phyloP scores from a whole-genome alignment of 1,284 basidiomycete genomes.

The Cystobasidium sp. region DNA sequence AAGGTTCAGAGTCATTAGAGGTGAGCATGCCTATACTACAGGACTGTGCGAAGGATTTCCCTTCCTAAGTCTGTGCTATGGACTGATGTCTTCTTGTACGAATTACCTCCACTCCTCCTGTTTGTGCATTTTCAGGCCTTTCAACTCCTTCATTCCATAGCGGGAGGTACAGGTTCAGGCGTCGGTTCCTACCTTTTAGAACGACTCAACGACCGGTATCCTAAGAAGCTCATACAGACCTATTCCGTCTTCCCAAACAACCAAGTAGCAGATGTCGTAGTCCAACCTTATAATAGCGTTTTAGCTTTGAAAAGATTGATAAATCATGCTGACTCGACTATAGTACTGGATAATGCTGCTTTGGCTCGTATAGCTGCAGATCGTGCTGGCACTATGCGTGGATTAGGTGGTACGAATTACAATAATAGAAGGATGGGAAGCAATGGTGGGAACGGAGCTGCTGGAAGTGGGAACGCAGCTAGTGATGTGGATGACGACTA shows the following conservation, averaged over 20 bases:
- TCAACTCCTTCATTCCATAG: conserved; percentile 98
- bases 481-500: neutral
- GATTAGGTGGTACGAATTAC: conserved; percentile 1
- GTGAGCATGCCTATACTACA: conserved; percentile 60
- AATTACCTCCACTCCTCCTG: neutral
- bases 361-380: conserved; percentile 89
- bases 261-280: conserved; percentile 87
- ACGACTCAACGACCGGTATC: conserved; percentile 94
- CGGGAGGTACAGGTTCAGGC: conserved; percentile 96
- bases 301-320: conserved; percentile 93
- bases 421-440: neutral
- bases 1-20: conserved; percentile 96
- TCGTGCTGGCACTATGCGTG: conserved; percentile 58
- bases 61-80: too few species aligned
- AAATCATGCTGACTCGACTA: conserved; percentile 95
- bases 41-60: too few species aligned
- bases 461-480: neutral
- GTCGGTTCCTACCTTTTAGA: conserved; percentile 96
- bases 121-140: conserved; percentile 71
- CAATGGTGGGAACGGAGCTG: conserved; percentile 1
- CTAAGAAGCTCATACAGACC: conserved; percentile 98
- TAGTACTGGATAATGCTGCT: conserved; percentile 96
- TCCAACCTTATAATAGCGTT: conserved; percentile 96
- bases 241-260: conserved; percentile 98
- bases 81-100: too few species aligned